Conservation (phyloP, 1,284 basidiomycete species). For the Neonothopanus nambi region DNA sequence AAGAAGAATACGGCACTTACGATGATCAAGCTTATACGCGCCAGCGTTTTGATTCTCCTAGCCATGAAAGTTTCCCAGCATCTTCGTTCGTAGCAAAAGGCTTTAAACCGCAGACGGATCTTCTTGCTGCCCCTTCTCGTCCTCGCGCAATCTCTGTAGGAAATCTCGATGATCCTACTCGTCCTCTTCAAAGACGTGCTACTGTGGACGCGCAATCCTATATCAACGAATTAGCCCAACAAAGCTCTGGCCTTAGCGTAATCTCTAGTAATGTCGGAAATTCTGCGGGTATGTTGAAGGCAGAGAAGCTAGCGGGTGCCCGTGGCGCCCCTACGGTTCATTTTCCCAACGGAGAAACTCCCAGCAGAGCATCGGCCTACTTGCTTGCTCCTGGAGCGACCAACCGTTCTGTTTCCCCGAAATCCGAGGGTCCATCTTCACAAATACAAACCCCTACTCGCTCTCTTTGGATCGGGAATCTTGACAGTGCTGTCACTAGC, state of each 20-base stretch:
- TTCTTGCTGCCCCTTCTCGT: constrained; percentile 57
- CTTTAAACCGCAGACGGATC: constrained; percentile 70
- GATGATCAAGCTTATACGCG: constrained; percentile 52
- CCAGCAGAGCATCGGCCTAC: constrained; percentile 64
- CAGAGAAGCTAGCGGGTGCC: constrained; percentile 47
- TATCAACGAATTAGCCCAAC: constrained; percentile 51
- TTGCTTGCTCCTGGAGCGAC: constrained; percentile 62
- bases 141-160: constrained; percentile 92
- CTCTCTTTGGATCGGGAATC: constrained; percentile 96
- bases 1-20: constrained; percentile 68
- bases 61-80: constrained; percentile 50
- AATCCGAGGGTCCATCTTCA: constrained; percentile 63
- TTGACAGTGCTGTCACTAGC: constrained; percentile 90
- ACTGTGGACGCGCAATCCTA: constrained; percentile 62
- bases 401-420: constrained; percentile 76
- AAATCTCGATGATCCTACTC: constrained; percentile 79
- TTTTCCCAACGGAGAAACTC: constrained; percentile 58
- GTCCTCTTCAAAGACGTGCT: constrained; percentile 61
- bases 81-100: constrained; percentile 67
- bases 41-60: constrained; percentile 60
- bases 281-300: constrained; percentile 59
- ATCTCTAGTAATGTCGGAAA: constrained; percentile 39
- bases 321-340: constrained; percentile 60
- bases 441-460: constrained; percentile 91
- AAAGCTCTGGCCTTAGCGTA: constrained; percentile 41